Evolutionary conservation across 2,329 filamentous ascomycete genomes (phyloP), one percentile per base, ranked within the genome.

Genomic region (Pseudogymnoascus pannorum): DNA sequence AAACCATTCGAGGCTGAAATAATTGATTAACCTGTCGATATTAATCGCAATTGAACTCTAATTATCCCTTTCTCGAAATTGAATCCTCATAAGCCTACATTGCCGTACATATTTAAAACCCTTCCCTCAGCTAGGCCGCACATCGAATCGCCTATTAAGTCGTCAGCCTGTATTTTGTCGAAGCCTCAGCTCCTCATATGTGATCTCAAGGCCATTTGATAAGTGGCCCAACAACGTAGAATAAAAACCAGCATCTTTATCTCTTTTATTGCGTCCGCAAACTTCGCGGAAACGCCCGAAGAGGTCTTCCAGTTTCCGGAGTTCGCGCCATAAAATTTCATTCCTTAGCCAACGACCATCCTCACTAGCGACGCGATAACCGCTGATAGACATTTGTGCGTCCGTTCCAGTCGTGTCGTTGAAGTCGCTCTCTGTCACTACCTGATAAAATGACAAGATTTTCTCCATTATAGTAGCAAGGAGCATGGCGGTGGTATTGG

Each of bases 381-480:
- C 74, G 3, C 77, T 78, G 18, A 80, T 63, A 16, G 36, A 42
- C 58, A 61, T 38, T 33, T 60, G 48, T 44, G 44, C 33, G 20
- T 59, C 31, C 31, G 54, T 40, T 33, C 44, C 29, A 31, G 62
- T 51, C 26, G 65, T 63, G 16, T 62, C 61, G 5, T 75, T 75
- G 62, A 76, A 77, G 61, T 76, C 75, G 3, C 72, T 69, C 57
- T 75, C 70, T 8, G 72, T 75, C 2, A 75, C 77, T 16, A 72
- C 73, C 61, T 75, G 76, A 68, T 81, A 81, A 59, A 79, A 75
- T 1, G 74, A 76, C 1, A 77, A 76, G 54, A 79, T 76, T 66
- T 80, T 78, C 57, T 75, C 75, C 16, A 82, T 75, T 18, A 81
- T 72, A 0, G 78, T 80, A 0, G 76, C 77, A n/a, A 81, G 72